phyloP scores from a whole-genome alignment of 2,329 filamentous ascomycete species.

The Cercospora sp. region DNA sequence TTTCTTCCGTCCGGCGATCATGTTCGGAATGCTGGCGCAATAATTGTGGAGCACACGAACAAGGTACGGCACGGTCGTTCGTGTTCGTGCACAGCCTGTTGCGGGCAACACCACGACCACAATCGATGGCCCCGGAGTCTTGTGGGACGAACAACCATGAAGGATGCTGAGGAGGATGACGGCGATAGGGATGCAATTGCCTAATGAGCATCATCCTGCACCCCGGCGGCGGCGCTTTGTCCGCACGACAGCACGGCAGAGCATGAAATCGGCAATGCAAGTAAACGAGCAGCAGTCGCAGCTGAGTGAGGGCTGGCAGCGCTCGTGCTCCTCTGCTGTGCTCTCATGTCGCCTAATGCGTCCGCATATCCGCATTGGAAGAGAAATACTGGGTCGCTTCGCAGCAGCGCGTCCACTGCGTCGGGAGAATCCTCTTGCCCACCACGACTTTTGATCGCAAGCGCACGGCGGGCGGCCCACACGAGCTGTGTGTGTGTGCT shows the following conservation, averaged over 20 bases:
- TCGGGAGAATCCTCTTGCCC: neutral
- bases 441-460: slow-evolving; percentile 9
- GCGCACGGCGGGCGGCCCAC: neutral
- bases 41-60: slow-evolving; percentile 10
- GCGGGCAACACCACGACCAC: neutral
- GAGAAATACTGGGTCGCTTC: neutral
- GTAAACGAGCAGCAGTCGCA: slow-evolving; percentile 16
- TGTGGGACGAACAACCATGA: neutral
- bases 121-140: neutral
- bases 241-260: slow-evolving; percentile 10
- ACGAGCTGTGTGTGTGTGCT: neutral
- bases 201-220: neutral
- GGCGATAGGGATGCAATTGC: neutral
- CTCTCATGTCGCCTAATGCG: neutral
- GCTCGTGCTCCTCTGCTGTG: neutral
- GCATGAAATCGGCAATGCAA: slow-evolving; percentile 11
- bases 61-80: slow-evolving; percentile 1
- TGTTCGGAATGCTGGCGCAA: slow-evolving; percentile 12
- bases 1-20: slow-evolving; percentile 13
- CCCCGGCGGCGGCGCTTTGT: neutral
- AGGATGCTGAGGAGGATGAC: neutral
- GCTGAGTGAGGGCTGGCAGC: neutral
- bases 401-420: neutral
- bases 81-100: neutral
- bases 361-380: neutral